Evolutionary conservation across 345 rosid genomes (phyloP).

Genomic region (Eucalyptus polybractea): DNA sequence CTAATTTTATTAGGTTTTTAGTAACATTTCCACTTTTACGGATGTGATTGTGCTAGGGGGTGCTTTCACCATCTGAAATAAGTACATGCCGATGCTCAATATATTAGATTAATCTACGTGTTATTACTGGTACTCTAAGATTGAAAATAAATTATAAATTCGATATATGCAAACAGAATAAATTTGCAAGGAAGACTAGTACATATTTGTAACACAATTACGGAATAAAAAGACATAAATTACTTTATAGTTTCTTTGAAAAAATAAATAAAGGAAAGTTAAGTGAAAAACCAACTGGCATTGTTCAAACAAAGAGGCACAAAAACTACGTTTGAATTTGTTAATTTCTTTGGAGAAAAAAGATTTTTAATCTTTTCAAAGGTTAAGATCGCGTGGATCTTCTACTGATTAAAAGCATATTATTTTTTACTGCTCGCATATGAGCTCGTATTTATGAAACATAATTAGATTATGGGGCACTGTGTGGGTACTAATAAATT

Average conservation of each 20-base stretch:
- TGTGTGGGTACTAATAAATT: not conserved
- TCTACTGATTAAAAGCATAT: not conserved
- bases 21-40: not conserved
- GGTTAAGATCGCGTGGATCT: not conserved
- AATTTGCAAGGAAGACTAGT: not conserved
- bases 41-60: not conserved
- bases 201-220: not conserved
- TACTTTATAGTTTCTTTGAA: not conserved
- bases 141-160: not conserved
- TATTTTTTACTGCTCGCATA: not conserved
- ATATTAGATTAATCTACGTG: not conserved
- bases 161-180: not conserved
- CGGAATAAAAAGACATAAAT: not conserved
- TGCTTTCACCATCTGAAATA: not conserved
- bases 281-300: not conserved
- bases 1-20: not conserved
- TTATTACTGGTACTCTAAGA: not conserved
- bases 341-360: not conserved
- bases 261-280: not conserved
- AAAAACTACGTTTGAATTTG: not conserved
- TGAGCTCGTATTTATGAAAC: not conserved
- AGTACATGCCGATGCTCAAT: not conserved
- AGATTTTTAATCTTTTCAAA: not conserved
- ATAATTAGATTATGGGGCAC: not conserved
- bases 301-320: not conserved